These are phyloP conservation scores for Lactarius tabidus DNA, from an alignment of 768 basidiomycete genomes.

Conservation along the genomic window DNA sequence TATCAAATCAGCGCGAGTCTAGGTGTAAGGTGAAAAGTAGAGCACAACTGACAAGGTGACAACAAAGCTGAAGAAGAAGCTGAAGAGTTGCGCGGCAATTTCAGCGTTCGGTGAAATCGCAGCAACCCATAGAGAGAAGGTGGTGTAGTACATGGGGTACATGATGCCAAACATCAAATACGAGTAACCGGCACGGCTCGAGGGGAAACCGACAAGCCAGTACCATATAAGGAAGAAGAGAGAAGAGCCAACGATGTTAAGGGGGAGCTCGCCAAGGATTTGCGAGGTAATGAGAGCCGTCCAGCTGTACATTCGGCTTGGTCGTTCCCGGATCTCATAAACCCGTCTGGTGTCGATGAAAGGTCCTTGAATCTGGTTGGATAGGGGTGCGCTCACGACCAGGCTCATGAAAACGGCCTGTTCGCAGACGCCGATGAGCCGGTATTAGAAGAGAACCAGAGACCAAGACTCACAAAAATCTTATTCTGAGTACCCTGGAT, in stretches of 20 bases:
- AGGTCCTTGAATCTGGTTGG: slow-evolving; percentile 41
- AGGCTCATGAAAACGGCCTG: slow-evolving; percentile 37
- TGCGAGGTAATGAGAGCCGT: slow-evolving; percentile 35
- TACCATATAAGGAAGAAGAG: slow-evolving; percentile 48
- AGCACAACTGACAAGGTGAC: slow-evolving; percentile 38
- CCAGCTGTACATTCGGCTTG: slow-evolving; percentile 43
- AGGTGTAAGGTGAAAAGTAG: background rate
- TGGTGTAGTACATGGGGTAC: slow-evolving; percentile 44
- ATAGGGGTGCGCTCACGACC: slow-evolving; percentile 35
- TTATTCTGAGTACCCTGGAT: slow-evolving; percentile 42
- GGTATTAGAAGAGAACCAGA: background rate
- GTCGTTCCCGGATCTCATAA: slow-evolving; percentile 41
- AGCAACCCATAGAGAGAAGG: slow-evolving; percentile 41
- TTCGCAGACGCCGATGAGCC: background rate
- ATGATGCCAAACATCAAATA: slow-evolving; percentile 38
- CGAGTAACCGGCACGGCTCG: slow-evolving; percentile 38
- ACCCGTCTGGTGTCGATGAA: slow-evolving; percentile 39
- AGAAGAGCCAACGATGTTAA: slow-evolving; percentile 40
- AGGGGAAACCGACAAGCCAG: slow-evolving; percentile 42
- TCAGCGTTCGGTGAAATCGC: slow-evolving; percentile 40
- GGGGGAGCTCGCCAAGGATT: slow-evolving; percentile 40
- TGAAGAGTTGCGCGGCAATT: slow-evolving; percentile 40
- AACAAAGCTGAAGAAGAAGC: slow-evolving; percentile 39
- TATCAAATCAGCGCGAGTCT: background rate
- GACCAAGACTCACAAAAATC: slow-evolving; percentile 36